Base-by-base conservation (phyloP, 345 rosid species). In the Geranium rotundifolium region DNA sequence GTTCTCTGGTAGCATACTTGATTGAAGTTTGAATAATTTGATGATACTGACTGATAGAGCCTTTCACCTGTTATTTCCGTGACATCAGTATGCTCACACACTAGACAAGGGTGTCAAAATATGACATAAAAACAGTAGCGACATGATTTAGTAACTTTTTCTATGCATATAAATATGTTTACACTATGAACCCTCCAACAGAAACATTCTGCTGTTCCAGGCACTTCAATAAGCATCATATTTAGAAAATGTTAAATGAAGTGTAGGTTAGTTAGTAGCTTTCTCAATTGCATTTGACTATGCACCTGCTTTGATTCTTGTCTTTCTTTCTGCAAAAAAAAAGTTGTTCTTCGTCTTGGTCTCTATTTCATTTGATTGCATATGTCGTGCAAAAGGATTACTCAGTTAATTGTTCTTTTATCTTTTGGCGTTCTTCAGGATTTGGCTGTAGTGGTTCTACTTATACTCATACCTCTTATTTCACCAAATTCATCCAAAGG, bases 401-500 rank as follows among this genome's bases (percentile, higher is more conserved):
- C 57, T 55, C 20, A 60, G 39, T 29, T 63, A 61, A 52, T 58
- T 62, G 17, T 16, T 31, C 29, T 56, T 5, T 54, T 29, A 61
- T 65, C 65, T 69, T 63, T 41, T 23, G 19, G 50, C 61, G 56
- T 57, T 72, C 72, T 76, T 14, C 95, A 93, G 97, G 99, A 93
- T 80, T 80, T 93, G 81, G 99, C 99, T 66, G 99, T 90, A 65
- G 96, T 89, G 69, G 99, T 90, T 63, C 73, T 93, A 82, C 89
- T 93, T 61, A 93, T 93, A 72, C 95, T 93, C 68, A 93, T 93
- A 76, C 97, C 99, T 73, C 99, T 93, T 73, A 80, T 93, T 65
- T 93, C 97, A 64, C 97, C 99, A 65, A 93, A 83, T 81, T 93
- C 99, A 64, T 87, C 97, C 39, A 93, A 87, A 82, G 99, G 99